Base-by-base conservation (phyloP, 1,284 basidiomycete species). In the Pyrrhoderma noxium region DNA sequence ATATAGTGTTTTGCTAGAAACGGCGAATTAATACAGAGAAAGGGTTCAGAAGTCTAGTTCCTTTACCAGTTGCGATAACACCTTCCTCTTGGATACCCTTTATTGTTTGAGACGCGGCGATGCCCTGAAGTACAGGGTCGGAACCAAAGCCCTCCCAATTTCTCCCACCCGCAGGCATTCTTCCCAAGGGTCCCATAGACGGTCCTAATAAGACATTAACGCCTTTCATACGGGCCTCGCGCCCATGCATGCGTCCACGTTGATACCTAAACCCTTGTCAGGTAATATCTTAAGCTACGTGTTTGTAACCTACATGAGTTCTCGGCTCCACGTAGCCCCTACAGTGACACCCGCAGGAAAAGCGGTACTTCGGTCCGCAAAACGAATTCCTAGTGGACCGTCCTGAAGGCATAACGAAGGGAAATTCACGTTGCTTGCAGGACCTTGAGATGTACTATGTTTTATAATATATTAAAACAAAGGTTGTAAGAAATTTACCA, bases 141-240 rank as follows among this genome's bases (percentile, higher is more conserved):
- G 73, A 74, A 48, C 82, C 76, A 56, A 82, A 83, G 23, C 80
- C 77, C 63, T 83, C 87, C 82, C 83, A 91, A 62, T 76, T 84
- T 27, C 88, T 75, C 1, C 89, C 88, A 8, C 68, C 75, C 57
- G 75, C 58, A 4, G 59, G 56, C 23, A 61, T 49, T 31, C 56
- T 53, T 54, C 77, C 79, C 53, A 80, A 39, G n/a, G 53, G 71
- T 60, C 80, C 79, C 68, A 79, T 66, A 47, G 75, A 71, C 2
- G 84, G 80, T 7, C 85, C 82, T 2, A 80, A 66, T 37, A 67
- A 70, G 19, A 79, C 70, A 60, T 92, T 76, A 40, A 80, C 75
- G 22, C 90, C 90, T 65, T 91, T 89, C 22, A 74, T 77, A 41
- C 77, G 71, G 64, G 81, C 82, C 66, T 93, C 89, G 47, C 80